Evolutionary conservation across 495 filamentous ascomycete genomes (phyloP).

Genomic region (Hypomontagnella monticulosa): DNA sequence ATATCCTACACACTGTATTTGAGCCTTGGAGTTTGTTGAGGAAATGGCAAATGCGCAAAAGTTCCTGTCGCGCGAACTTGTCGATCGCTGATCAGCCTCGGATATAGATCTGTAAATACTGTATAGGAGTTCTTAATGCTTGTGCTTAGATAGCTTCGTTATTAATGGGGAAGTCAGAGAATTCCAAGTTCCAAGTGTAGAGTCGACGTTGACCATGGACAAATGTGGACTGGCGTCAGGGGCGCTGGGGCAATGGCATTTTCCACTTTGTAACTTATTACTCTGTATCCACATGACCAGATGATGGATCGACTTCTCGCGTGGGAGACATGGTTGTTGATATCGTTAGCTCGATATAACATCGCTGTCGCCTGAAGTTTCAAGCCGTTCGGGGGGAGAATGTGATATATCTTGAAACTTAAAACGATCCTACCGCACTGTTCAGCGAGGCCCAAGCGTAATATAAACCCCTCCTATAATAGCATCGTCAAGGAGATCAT

Average conservation of each 20-base stretch:
- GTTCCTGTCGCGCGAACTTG: conserved; percentile 9
- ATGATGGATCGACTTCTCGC: conserved; percentile 40
- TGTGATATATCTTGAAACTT: conserved; percentile 37
- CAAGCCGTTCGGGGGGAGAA: conserved; percentile 18
- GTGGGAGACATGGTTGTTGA: conserved; percentile 29
- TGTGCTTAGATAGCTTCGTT: conserved; percentile 17
- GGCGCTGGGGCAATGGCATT: conserved; percentile 4
- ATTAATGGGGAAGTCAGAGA: conserved; percentile 14
- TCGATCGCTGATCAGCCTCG: conserved; percentile 1
- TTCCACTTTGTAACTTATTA: neutral
- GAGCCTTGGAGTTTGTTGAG: neutral
- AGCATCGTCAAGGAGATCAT: conserved; percentile 28
- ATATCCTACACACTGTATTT: neutral
- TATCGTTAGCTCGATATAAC: conserved; percentile 19
- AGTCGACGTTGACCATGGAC: conserved; percentile 8
- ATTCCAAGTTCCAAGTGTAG: neutral
- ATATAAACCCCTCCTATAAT: conserved; percentile 34
- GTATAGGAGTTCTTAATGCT: neutral
- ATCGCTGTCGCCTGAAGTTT: conserved; percentile 34
- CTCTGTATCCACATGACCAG: conserved; percentile 22
- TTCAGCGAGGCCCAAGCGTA: conserved; percentile 41
- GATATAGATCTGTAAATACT: neutral
- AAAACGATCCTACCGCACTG: conserved; percentile 21
- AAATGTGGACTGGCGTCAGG: conserved; percentile 38
- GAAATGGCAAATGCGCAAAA: neutral